Conservation (phyloP, 495 filamentous ascomycete species). For the Xylaria curta region DNA sequence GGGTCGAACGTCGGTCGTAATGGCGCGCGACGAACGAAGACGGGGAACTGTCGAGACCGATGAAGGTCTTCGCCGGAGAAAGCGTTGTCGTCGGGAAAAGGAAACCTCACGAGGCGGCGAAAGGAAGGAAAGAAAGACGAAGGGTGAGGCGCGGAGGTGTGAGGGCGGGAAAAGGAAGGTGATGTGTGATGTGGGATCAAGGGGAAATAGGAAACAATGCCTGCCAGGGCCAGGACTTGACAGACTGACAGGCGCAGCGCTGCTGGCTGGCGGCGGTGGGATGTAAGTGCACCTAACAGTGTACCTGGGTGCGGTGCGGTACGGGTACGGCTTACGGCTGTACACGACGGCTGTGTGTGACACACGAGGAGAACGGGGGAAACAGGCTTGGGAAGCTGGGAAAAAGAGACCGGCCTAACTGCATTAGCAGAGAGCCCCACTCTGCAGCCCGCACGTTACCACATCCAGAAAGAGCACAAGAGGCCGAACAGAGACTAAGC, state of each 20-base stretch:
- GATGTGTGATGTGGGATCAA: constrained; percentile 19
- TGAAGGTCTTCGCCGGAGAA: constrained; percentile 28
- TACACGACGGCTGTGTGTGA: constrained; percentile 6
- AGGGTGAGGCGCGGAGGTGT: constrained; percentile 23
- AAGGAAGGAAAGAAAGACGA: constrained; percentile 29
- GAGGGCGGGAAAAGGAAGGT: constrained; percentile 29
- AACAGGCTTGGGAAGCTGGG: constrained; percentile 3
- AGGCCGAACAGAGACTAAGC: constrained; percentile 11
- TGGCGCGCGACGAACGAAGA: constrained; percentile 27
- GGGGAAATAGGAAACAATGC: constrained; percentile 28
- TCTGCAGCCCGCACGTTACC: constrained; percentile 20
- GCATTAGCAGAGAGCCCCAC: constrained; percentile 13
- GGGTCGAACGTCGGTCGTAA: constrained; percentile 31
- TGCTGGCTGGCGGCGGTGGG: background rate
- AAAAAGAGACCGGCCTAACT: background rate
- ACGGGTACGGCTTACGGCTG: constrained; percentile 14
- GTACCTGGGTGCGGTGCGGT: constrained; percentile 16
- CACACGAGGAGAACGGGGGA: background rate
- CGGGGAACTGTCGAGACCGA: constrained; percentile 27
- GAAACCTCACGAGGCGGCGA: constrained; percentile 29
- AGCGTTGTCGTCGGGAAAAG: constrained; percentile 27
- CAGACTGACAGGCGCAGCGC: background rate
- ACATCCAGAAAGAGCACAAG: constrained; percentile 22
- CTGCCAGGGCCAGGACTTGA: constrained; percentile 5
- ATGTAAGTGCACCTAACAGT: background rate